Evolutionary conservation across 2,329 filamentous ascomycete genomes (phyloP), one percentile per base, ranked within the genome.

Genomic region (Trichoderma harzianum): DNA sequence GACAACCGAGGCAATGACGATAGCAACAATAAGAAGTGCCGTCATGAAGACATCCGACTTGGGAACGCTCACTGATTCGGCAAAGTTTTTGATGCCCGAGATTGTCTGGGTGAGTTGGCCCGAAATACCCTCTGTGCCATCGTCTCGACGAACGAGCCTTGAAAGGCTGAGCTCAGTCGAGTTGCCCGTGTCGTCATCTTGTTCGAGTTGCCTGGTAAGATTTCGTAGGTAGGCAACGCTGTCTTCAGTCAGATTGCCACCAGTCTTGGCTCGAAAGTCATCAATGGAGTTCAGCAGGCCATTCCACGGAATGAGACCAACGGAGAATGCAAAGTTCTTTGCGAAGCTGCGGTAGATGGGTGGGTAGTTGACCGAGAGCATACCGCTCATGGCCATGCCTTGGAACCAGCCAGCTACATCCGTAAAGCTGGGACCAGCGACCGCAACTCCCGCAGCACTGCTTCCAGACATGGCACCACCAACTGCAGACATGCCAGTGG

Each of bases 1-100:
- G 57, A 93, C 91, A 75, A 98, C 95, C 39, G 89, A 88, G 5
- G 90, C 95, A 74, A 98, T 89, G 67, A 97, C 86, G 75, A 97
- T 96, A 74, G 94, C 93, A 73, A 97, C 95, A 72, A 98, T 85
- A 66, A 98, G 85, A 1, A 98, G 87, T 5, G 97, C 91, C 0
- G 94, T 98, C 95, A 99, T 97, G 84, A 98, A 98, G 2, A 94
- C 94, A 83, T 98, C 97, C 63, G 93, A 90, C 76, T 92, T 89
- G 21, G 96, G 96, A 68, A 98, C 94, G 57, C 89, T 90, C 71
- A 97, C 88, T 79, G 95, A 87, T 79, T 97, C 90, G n/a, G 91
- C 92, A 78, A 92, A 97, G 34, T 89, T 93, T 80, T 95, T 88
- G 77, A 98, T 92, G 67, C 94, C 93, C 62, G 88, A 86, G 39